These are phyloP conservation scores for Amaranthus cruentus DNA, from an alignment of 148 eudicot species.

Conservation along the genomic window DNA sequence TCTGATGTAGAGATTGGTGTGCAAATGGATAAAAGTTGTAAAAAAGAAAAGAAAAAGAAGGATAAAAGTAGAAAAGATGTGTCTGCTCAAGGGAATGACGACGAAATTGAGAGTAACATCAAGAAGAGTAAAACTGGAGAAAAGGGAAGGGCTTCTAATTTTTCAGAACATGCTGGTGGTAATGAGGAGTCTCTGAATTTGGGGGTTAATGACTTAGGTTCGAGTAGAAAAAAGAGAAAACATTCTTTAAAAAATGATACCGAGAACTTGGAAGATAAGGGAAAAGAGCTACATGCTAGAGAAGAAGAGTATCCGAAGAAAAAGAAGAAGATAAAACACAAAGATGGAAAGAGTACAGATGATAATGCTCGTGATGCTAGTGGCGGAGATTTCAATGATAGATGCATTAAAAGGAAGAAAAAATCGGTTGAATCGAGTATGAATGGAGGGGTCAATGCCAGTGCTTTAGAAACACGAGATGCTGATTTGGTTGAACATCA, in stretches of 20 bases:
- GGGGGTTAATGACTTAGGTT: neutral
- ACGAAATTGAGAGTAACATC: neutral
- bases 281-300: neutral
- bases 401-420: neutral
- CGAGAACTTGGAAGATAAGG: neutral
- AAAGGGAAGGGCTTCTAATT: neutral
- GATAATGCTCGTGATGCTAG: neutral
- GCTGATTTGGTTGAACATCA: neutral
- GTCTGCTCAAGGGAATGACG: neutral
- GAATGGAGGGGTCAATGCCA: neutral
- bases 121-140: constrained; percentile 7
- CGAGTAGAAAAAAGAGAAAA: too few relatives aligned
- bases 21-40: neutral
- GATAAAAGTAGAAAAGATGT: neutral
- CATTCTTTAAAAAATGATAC: neutral
- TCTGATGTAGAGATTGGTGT: neutral
- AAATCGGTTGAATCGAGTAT: neutral
- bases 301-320: neutral
- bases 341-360: neutral
- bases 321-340: neutral
- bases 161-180: neutral
- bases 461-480: neutral
- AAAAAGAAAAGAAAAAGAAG: constrained; percentile 13
- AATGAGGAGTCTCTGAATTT: neutral
- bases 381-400: neutral